phyloP scores from a whole-genome alignment of 352 stramenopile species.

The Pythium biforme region DNA sequence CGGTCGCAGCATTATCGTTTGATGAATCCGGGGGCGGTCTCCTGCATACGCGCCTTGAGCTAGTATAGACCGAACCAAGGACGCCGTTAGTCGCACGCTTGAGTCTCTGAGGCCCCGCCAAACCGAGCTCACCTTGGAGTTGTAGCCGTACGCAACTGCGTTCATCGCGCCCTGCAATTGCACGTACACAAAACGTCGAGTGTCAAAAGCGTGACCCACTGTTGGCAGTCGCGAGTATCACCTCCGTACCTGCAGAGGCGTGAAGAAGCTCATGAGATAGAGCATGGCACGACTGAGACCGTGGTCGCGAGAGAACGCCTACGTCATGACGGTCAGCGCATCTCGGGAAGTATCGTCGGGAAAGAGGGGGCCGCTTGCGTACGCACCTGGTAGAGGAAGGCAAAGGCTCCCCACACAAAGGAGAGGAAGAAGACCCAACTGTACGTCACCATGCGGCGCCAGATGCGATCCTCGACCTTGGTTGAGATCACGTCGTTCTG shows the following conservation, averaged over 20 bases:
- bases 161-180: constrained; percentile 54
- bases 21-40: not conserved
- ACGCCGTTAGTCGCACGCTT: too few species aligned
- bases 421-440: constrained; percentile 54
- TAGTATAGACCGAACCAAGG: too few species aligned
- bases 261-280: constrained; percentile 68
- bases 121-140: constrained; percentile 45
- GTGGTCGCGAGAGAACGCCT: constrained; percentile 45
- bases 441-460: constrained; percentile 64
- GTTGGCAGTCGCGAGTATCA: not conserved
- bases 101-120: not conserved
- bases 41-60: constrained; percentile 5
- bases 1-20: not conserved
- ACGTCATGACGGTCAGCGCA: not conserved
- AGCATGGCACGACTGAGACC: constrained; percentile 47
- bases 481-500: constrained; percentile 61
- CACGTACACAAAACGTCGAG: not conserved
- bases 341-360: not conserved
- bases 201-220: not conserved
- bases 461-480: constrained; percentile 65
- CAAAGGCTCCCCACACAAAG: constrained; percentile 46
- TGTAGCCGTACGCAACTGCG: constrained; percentile 57
- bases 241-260: constrained; percentile 52
- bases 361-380: too few species aligned
- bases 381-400: constrained; percentile 44